These are phyloP conservation scores for Cichorium intybus DNA, from an alignment of 140 eudicot genomes.

Conservation along the genomic window DNA sequence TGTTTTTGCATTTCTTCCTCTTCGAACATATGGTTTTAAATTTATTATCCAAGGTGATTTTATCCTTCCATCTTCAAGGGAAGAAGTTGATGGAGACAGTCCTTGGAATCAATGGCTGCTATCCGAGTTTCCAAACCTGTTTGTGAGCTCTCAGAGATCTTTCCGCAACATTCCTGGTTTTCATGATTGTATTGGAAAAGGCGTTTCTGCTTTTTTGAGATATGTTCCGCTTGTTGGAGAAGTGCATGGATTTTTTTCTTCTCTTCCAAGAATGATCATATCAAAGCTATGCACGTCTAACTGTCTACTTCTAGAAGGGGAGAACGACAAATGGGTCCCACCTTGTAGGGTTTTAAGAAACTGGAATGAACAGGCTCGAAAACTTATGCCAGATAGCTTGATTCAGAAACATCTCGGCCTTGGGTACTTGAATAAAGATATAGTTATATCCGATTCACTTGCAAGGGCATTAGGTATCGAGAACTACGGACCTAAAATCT, in stretches of 20 bases:
- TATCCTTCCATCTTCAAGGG: conserved; percentile 94
- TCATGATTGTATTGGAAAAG: conserved; percentile 52
- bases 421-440: conserved; percentile 67
- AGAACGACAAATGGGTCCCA: conserved; percentile 61
- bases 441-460: conserved; percentile 59
- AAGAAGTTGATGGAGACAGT: conserved; percentile 91
- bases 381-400: conserved; percentile 65
- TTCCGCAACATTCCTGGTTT: conserved; percentile 78
- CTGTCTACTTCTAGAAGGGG: conserved; percentile 72
- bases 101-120: conserved; percentile 94
- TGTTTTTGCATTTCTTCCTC: conserved; percentile 93
- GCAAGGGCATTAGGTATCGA: conserved; percentile 73
- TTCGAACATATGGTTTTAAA: conserved; percentile 82
- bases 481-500: conserved; percentile 69
- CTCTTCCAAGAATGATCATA: conserved; percentile 82
- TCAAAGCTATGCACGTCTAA: conserved; percentile 67
- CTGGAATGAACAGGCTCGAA: conserved; percentile 65
- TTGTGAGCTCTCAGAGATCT: conserved; percentile 60
- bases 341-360: conserved; percentile 80
- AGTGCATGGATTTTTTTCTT: conserved; percentile 86
- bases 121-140: conserved; percentile 71
- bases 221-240: conserved; percentile 87
- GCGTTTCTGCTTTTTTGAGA: conserved; percentile 66
- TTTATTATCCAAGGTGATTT: conserved; percentile 94
- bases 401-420: conserved; percentile 82